Conservation (phyloP, 1,139 yeast genomes). For the Nakaseomyces uthaithaninus region DNA sequence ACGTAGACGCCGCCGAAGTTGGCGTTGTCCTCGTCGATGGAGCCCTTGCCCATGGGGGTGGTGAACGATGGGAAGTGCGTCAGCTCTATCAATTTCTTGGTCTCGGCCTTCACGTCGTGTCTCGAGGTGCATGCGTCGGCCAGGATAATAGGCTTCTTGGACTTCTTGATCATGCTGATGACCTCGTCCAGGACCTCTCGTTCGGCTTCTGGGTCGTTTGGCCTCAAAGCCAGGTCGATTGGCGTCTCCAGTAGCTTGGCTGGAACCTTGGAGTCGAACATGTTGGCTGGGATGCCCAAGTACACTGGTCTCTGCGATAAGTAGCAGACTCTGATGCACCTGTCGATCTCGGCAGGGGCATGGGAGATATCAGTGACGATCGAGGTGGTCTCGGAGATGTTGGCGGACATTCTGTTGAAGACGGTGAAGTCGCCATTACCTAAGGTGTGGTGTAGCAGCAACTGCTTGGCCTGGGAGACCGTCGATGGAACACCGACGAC, state of each 20-base stretch:
- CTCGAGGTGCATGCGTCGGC: slow-evolving; percentile 85
- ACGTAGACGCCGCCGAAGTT: slow-evolving; percentile 82
- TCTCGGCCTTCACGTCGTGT: slow-evolving; percentile 59
- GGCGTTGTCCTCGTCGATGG: slow-evolving; percentile 62
- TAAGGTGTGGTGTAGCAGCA: slow-evolving; percentile 54
- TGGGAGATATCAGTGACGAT: slow-evolving; percentile 50
- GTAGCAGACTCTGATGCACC: slow-evolving; percentile 64
- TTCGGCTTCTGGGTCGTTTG: slow-evolving; percentile 63
- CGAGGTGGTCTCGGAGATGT: slow-evolving; percentile 58
- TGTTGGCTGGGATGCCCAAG: slow-evolving; percentile 73
- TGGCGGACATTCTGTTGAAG: slow-evolving; percentile 63
- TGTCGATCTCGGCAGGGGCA: slow-evolving; percentile 64
- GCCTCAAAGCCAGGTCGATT: slow-evolving; percentile 50
- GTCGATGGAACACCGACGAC: slow-evolving; percentile 69
- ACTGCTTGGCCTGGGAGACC: slow-evolving; percentile 55
- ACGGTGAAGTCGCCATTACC: slow-evolving; percentile 82
- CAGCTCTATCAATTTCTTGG: slow-evolving; percentile 49
- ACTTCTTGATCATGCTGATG: slow-evolving; percentile 42
- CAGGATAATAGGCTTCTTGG: slow-evolving; percentile 62
- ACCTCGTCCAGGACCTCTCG: slow-evolving; percentile 57
- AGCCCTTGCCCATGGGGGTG: slow-evolving; percentile 87
- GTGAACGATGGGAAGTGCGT: slow-evolving; percentile 79
- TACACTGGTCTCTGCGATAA: slow-evolving; percentile 73
- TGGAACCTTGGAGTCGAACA: slow-evolving; percentile 57
- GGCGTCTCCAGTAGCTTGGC: slow-evolving; percentile 50